These are phyloP conservation scores for Lithospermum erythrorhizon DNA, from an alignment of 257 asterid species.

Conservation along the genomic window DNA sequence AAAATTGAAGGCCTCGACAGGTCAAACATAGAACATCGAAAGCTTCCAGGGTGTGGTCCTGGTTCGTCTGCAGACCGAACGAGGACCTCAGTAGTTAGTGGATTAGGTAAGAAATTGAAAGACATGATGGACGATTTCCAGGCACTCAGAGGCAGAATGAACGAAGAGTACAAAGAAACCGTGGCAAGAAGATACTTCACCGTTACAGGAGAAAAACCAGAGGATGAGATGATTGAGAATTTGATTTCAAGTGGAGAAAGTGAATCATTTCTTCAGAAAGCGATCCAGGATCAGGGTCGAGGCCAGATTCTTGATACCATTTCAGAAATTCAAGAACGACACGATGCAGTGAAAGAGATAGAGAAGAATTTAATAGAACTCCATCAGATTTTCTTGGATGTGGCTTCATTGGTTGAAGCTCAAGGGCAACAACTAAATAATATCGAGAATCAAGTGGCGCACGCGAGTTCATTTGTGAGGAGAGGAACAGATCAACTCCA, in stretches of 20 bases:
- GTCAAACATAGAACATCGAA: constrained; percentile 27
- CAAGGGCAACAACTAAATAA: constrained; percentile 36
- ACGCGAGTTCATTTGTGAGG: constrained; percentile 32
- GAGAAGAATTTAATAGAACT: constrained; percentile 34
- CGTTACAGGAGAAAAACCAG: constrained; percentile 30
- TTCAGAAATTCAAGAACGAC: constrained; percentile 36
- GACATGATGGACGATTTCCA: constrained; percentile 36
- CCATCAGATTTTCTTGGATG: constrained; percentile 32
- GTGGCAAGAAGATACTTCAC: constrained; percentile 35
- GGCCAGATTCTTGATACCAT: constrained; percentile 37
- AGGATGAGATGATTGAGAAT: constrained; percentile 26
- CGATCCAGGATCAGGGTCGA: constrained; percentile 37
- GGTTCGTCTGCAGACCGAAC: constrained; percentile 41
- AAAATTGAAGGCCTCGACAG: constrained; percentile 32
- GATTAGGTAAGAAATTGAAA: constrained; percentile 33
- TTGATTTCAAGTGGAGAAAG: constrained; percentile 40
- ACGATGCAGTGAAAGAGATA: constrained; percentile 35
- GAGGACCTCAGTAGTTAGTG: constrained; percentile 34
- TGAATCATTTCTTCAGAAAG: constrained; percentile 33
- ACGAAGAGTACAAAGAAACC: constrained; percentile 31
- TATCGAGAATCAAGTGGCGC: constrained; percentile 34
- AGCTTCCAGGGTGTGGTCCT: constrained; percentile 30
- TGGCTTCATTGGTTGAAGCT: constrained; percentile 39
- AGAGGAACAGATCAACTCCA: constrained; percentile 29
- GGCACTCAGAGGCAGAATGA: constrained; percentile 25